Base-by-base conservation (phyloP, 345 rosid species). In the Crucihimalaya himalaica region DNA sequence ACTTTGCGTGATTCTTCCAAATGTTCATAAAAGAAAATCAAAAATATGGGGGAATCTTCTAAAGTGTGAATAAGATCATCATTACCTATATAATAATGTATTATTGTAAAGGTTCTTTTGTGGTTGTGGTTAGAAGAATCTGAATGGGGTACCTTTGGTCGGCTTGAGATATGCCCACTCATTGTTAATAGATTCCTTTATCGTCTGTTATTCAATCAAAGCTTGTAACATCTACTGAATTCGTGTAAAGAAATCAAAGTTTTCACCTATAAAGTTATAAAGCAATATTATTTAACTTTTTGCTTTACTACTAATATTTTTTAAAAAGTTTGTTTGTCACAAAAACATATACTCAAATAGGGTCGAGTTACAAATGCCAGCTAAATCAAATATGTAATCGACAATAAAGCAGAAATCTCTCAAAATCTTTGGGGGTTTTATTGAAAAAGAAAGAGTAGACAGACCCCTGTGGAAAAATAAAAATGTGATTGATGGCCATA, bases 81-180 rank as follows among this genome's bases (percentile, higher is more conserved):
- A 16, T 29, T 63, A 63, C 39, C 54, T 28, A 13, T n/a, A 27
- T 59, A 47, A 27, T 59, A 47, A 20, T 46, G 57, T 32, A 34
- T 70, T 48, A 47, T 47, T 14, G 8, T 58, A 59, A 61, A 71
- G 13, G 59, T 58, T 61, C 65, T 21, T 45, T n/a, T 70, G 10
- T 58, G 63, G 63, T n/a, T 70, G 10, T 58, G 63, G 63, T 55
- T 18, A 55, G 21, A 42, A 55, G 72, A 42, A 55, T 68, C 54
- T 68, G 50, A 68, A 28, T 55, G 63, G 28, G 43, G 42, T 18
- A 56, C 15, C 62, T 57, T 2, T 4, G 27, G 62, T 32, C 43
- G 15, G 27, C 42, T 40, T 7, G 50, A 60, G 7, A 21, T 21
- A 39, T 60, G 23, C 56, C 65, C 55, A 32, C 37, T 46, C 47